Conservation (phyloP, 257 asterid species). For the Solanum chilense region DNA sequence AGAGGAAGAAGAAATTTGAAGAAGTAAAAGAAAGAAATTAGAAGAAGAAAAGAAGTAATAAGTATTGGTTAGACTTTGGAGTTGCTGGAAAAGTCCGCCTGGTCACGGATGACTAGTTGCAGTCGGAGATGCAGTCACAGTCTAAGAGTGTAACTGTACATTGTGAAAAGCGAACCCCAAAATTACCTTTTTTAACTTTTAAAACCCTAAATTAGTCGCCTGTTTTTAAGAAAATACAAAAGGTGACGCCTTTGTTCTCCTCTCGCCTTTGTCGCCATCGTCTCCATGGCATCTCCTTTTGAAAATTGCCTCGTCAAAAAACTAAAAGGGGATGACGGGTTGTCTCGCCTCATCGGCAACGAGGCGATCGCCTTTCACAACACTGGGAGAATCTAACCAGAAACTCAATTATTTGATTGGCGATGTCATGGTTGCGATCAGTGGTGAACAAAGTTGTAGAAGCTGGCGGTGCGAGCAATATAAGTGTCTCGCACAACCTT, state of each 20-base stretch:
- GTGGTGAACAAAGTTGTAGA: slow-evolving; percentile 83
- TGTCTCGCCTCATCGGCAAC: neutral
- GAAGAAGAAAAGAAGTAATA: neutral
- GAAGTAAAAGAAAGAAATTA: neutral
- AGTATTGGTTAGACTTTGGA: neutral
- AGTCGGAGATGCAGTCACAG: neutral
- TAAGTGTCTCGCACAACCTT: slow-evolving; percentile 49
- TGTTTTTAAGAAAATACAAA: neutral
- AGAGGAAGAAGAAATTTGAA: neutral
- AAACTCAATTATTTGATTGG: neutral
- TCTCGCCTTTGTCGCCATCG: neutral
- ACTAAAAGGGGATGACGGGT: neutral
- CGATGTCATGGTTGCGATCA: slow-evolving; percentile 84
- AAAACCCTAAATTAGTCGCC: neutral
- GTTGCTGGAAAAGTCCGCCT: too few species aligned
- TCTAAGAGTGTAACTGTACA: neutral
- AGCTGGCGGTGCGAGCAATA: slow-evolving; percentile 59
- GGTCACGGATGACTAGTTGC: neutral
- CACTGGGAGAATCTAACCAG: neutral
- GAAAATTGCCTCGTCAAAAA: neutral
- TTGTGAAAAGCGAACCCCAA: neutral
- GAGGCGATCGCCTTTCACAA: neutral
- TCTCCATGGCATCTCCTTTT: neutral
- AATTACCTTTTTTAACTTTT: too few species aligned
- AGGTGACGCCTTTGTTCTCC: neutral